Conservation (phyloP, 257 asterid species). For the Ajuga chamaepitys region DNA sequence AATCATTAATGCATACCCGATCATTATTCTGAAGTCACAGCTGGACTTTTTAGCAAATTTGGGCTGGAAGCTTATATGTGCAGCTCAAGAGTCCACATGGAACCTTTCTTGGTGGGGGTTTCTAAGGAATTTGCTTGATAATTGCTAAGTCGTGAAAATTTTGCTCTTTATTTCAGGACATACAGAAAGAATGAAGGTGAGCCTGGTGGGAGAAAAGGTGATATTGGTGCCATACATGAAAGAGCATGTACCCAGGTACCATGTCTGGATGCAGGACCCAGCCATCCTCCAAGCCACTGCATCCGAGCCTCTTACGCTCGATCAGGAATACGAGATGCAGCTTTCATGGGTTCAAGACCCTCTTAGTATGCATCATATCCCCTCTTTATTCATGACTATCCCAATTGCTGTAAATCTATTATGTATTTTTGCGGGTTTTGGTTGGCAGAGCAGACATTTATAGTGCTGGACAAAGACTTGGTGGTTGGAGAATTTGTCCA, state of each 20-base stretch:
- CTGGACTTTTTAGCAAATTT: background rate
- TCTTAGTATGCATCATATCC: conserved; percentile 34
- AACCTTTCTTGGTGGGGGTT: background rate
- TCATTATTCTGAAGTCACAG: background rate
- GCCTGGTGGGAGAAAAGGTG: conserved; percentile 74
- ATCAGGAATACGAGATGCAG: conserved; percentile 83
- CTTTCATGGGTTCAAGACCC: conserved; percentile 82
- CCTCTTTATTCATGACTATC: background rate
- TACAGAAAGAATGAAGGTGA: conserved; percentile 37
- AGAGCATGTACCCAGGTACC: conserved; percentile 83
- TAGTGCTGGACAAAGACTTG: conserved; percentile 70
- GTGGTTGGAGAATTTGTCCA: conserved; percentile 57
- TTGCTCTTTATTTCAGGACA: background rate
- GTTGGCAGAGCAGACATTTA: conserved; percentile 85
- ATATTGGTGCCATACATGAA: conserved; percentile 80
- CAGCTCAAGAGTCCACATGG: background rate
- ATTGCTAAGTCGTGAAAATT: background rate
- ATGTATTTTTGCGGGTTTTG: conserved; percentile 1
- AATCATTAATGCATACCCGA: no score
- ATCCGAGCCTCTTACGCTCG: conserved; percentile 79
- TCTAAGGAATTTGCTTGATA: background rate
- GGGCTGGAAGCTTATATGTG: background rate
- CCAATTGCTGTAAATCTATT: background rate
- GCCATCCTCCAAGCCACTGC: conserved; percentile 86
- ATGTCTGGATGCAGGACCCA: conserved; percentile 89